Conservation (phyloP, 176 grass and related monocot genomes). For the Saccharum officinarum region DNA sequence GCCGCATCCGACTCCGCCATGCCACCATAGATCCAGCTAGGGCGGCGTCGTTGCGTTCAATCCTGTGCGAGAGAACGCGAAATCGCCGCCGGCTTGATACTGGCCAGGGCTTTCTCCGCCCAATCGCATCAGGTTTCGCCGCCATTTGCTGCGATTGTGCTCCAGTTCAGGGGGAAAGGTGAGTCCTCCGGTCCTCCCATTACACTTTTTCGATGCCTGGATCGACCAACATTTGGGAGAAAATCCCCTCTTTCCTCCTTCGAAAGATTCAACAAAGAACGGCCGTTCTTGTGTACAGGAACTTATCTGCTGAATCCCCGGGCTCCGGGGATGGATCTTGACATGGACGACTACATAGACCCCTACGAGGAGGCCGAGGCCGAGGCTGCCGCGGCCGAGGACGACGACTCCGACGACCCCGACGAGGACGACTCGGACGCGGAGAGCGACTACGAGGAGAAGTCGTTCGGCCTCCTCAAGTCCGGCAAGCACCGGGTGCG, state of each 20-base stretch:
- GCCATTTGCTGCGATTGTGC: background rate
- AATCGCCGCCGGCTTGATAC: background rate
- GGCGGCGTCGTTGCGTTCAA: background rate
- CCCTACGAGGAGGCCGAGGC: constrained; percentile 61
- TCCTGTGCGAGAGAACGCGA: background rate
- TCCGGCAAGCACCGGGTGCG: constrained; percentile 66
- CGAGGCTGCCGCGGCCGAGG: constrained; percentile 33
- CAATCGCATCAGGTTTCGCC: background rate
- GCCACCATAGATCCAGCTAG: background rate
- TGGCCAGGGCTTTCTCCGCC: background rate
- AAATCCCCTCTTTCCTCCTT: background rate
- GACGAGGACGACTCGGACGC: constrained; percentile 58
- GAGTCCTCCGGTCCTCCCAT: background rate
- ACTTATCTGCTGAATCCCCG: background rate
- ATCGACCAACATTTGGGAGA: background rate
- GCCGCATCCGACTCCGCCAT: constrained; percentile 37
- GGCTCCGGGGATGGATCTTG: constrained; percentile 10
- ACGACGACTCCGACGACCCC: constrained; percentile 22
- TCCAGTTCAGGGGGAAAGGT: background rate
- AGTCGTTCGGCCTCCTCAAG: constrained; percentile 54
- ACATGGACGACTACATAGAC: constrained; percentile 53
- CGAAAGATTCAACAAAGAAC: background rate
- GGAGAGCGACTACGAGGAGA: constrained; percentile 60
- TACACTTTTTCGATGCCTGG: background rate
- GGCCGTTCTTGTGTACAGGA: background rate